Evolutionary conservation across 78 protist genomes (phyloP).

Genomic region (Dictyostelium intermedium): DNA sequence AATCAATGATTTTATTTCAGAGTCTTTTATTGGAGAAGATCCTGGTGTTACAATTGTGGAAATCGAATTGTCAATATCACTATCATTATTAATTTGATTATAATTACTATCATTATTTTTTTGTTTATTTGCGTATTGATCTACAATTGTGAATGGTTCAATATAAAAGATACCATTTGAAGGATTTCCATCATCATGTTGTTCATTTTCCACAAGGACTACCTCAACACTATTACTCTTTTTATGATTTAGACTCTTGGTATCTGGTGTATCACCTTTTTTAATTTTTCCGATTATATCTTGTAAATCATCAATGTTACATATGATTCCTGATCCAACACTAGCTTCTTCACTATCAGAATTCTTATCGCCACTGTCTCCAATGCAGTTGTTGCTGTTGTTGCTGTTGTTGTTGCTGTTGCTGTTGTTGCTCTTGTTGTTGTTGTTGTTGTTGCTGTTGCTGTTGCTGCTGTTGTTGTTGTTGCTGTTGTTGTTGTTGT

Average conservation of each 20-base stretch:
- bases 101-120: neutral
- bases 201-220: neutral
- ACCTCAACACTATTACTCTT: neutral
- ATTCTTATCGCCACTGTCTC: neutral
- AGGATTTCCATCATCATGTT: neutral
- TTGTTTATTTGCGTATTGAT: neutral
- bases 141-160: neutral
- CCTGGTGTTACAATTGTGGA: neutral
- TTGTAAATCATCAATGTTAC: neutral
- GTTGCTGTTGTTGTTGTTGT: neutral
- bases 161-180: neutral
- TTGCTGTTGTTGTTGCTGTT: neutral
- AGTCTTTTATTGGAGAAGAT: neutral
- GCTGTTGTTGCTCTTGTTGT: neutral
- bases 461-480: neutral
- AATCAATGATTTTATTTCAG: neutral
- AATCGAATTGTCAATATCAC: neutral
- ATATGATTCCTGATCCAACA: neutral
- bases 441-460: too few species aligned
- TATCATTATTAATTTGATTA: neutral
- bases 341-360: neutral
- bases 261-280: neutral
- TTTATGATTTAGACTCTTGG: neutral
- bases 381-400: neutral
- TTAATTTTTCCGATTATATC: neutral